Conservation (phyloP, 2,329 filamentous ascomycete species). For the Massarina eburnea region DNA sequence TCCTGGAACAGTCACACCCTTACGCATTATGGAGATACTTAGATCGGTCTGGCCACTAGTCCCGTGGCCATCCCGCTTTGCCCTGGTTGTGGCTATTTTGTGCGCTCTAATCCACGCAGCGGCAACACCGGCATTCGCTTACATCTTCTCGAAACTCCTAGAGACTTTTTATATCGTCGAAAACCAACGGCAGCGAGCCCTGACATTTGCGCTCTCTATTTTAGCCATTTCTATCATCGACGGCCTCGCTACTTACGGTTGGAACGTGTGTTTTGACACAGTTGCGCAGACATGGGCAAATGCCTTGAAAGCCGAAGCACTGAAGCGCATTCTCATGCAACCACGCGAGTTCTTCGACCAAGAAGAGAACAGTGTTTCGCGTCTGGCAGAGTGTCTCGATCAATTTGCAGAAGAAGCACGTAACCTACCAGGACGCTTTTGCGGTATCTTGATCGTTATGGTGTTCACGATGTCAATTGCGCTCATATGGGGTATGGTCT, state of each 20-base stretch:
- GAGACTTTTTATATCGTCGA: constrained; percentile 64
- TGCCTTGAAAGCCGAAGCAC: constrained; percentile 65
- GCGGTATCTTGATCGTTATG: constrained; percentile 69
- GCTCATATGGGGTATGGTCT: constrained; percentile 70
- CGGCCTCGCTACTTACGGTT: constrained; percentile 63
- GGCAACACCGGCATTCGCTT: constrained; percentile 74
- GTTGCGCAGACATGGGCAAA: constrained; percentile 78
- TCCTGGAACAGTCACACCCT: constrained; percentile 5
- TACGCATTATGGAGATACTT: constrained; percentile 58
- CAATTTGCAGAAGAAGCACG: constrained; percentile 85
- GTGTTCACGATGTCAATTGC: constrained; percentile 68
- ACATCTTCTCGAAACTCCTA: constrained; percentile 72
- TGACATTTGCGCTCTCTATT: constrained; percentile 70
- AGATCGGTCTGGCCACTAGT: constrained; percentile 71
- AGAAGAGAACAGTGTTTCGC: constrained; percentile 63
- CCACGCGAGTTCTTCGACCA: constrained; percentile 77
- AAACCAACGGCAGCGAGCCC: constrained; percentile 53
- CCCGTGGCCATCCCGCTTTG: constrained; percentile 50
- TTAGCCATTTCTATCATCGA: constrained; percentile 69
- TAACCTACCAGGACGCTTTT: constrained; percentile 77
- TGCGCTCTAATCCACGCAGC: constrained; percentile 66
- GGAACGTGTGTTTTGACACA: constrained; percentile 71
- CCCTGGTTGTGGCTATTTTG: constrained; percentile 63
- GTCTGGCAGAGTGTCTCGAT: constrained; percentile 73
- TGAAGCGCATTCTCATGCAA: constrained; percentile 72